Evolutionary conservation across 352 stramenopile species (phyloP).

Genomic region (Phytopythium kandeliae): DNA sequence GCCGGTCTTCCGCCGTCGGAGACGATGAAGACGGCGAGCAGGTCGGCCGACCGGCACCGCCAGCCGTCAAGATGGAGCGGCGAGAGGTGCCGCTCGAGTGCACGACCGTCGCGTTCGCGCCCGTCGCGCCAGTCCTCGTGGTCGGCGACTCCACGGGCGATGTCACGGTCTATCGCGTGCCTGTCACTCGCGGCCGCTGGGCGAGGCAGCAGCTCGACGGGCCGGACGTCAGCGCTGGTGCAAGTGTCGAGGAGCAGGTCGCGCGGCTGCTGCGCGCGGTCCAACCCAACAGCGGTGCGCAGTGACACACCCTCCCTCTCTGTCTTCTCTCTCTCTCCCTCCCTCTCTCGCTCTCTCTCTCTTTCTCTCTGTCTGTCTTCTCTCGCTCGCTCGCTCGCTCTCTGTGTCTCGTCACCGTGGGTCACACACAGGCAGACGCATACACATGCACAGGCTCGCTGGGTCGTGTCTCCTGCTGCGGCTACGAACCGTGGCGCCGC

Average conservation of each 20-base stretch:
- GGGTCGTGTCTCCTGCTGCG: too few relatives aligned
- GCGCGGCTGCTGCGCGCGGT: constrained; percentile 43
- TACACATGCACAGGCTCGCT: too few relatives aligned
- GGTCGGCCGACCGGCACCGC: constrained; percentile 3
- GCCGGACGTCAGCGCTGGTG: constrained; percentile 4
- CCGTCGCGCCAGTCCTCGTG: constrained; percentile 62
- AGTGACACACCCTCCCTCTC: too few relatives aligned
- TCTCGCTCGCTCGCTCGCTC: too few relatives aligned
- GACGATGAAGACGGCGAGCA: constrained; percentile 4
- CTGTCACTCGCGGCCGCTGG: constrained; percentile 19
- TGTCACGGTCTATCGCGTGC: constrained; percentile 70
- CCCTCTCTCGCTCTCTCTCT: too few relatives aligned
- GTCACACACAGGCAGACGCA: too few relatives aligned
- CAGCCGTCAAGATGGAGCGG: constrained; percentile 7
- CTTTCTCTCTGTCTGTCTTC: too few relatives aligned
- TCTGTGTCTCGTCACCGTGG: too few relatives aligned
- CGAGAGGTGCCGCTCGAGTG: constrained; percentile 50
- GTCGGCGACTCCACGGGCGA: constrained; percentile 73
- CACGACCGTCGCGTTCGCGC: constrained; percentile 66
- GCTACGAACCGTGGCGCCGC: too few relatives aligned
- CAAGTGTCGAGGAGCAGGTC: constrained; percentile 45
- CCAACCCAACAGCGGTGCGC: constrained; percentile 31
- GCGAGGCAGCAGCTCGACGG: constrained; percentile 7
- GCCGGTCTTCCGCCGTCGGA: background rate
- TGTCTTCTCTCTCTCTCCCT: too few relatives aligned